phyloP scores from a whole-genome alignment of 306 rosid genomes.

The Coriaria nepalensis region DNA sequence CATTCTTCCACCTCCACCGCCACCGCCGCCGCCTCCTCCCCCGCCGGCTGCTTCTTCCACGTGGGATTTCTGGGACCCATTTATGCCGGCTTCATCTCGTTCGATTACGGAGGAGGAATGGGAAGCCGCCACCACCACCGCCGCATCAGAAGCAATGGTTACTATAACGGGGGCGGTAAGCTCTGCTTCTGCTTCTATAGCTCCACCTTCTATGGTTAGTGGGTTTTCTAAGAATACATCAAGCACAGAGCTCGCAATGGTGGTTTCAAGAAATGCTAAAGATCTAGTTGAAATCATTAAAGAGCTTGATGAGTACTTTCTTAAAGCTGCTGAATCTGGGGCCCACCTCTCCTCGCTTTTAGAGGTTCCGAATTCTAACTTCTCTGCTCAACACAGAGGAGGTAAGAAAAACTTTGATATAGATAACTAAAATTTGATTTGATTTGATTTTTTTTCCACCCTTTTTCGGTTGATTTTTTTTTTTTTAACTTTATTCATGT shows the following conservation, averaged over 20 bases:
- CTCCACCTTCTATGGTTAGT: conserved; percentile 45
- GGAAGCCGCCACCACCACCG: conserved; percentile 57
- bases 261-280: conserved; percentile 59
- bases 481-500: background rate
- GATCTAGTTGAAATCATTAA: conserved; percentile 75
- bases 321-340: conserved; percentile 84
- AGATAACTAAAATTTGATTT: background rate
- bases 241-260: conserved; percentile 68
- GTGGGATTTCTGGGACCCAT: conserved; percentile 99
- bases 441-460: background rate
- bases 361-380: conserved; percentile 57
- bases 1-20: conserved; percentile 37
- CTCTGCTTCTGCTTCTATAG: conserved; percentile 11
- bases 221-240: conserved; percentile 46
- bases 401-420: conserved; percentile 25
- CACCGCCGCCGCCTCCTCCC: conserved; percentile 53
- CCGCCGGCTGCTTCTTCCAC: conserved; percentile 44
- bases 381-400: conserved; percentile 44
- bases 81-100: conserved; percentile 48
- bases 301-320: conserved; percentile 87
- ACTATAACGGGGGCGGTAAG: conserved; percentile 39
- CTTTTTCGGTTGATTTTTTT: background rate
- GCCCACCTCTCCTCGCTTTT: conserved; percentile 50
- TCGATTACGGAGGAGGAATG: conserved; percentile 68
- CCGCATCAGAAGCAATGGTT: conserved; percentile 42